phyloP scores from a whole-genome alignment of 495 filamentous ascomycete species.

The Daldinia bambusicola region DNA sequence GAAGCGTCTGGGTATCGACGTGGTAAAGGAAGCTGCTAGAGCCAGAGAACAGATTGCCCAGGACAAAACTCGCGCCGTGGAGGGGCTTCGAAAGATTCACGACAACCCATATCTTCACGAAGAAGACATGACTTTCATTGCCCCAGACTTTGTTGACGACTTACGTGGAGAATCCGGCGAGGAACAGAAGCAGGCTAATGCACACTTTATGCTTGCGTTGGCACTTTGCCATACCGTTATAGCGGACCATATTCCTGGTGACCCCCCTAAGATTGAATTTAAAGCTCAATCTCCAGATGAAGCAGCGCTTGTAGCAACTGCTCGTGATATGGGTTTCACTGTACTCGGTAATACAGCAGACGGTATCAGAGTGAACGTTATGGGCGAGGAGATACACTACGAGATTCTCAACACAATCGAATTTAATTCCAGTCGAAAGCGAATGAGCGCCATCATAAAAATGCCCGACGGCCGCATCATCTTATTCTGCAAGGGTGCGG shows the following conservation, averaged over 20 bases:
- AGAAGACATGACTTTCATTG: constrained; percentile 90
- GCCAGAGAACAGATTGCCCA: constrained; percentile 81
- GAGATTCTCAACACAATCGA: constrained; percentile 94
- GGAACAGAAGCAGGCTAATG: constrained; percentile 77
- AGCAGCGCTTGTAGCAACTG: constrained; percentile 92
- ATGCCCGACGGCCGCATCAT: constrained; percentile 95
- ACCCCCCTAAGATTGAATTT: constrained; percentile 91
- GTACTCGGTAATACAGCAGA: constrained; percentile 82
- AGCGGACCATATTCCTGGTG: constrained; percentile 85
- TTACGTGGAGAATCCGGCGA: constrained; percentile 78
- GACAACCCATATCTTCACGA: constrained; percentile 92
- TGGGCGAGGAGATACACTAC: constrained; percentile 85
- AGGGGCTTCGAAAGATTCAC: constrained; percentile 76
- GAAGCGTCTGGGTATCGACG: constrained; percentile 85
- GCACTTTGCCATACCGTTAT: constrained; percentile 97
- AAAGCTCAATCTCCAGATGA: constrained; percentile 98
- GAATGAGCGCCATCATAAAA: constrained; percentile 97
- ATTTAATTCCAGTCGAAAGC: constrained; percentile 96
- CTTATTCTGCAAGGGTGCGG: constrained; percentile 97
- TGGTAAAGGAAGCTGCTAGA: constrained; percentile 78
- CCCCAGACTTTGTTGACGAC: constrained; percentile 87
- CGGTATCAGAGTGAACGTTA: constrained; percentile 83
- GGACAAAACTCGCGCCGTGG: constrained; percentile 77
- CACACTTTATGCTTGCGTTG: constrained; percentile 94
- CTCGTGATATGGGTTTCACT: constrained; percentile 96